Evolutionary conservation across 441 rosid genomes (phyloP), one percentile per base, ranked within the genome.

Genomic region (Populus trichocarpa): DNA sequence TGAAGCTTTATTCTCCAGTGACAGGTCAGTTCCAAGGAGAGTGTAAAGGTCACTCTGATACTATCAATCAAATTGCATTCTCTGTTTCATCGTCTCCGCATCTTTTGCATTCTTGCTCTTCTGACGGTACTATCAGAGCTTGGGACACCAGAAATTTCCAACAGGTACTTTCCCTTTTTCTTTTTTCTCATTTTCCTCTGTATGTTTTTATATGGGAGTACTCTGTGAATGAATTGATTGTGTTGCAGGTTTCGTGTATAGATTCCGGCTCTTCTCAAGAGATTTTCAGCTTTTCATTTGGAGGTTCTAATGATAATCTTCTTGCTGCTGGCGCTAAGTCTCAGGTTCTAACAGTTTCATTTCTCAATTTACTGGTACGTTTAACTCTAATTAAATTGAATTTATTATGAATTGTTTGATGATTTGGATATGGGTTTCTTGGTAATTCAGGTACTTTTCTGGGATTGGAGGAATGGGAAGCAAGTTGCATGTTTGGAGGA

Each of bases 401-500:
- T 22, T 36, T 32, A 11, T 10, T 36, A 26, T 20, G n/a, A 26
- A 53, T 38, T 25, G 11, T 74, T 16, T 38, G 14, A 40, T 13
- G 22, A 42, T 75, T n/a, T 70, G 20, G 6, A 28, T 78, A 36
- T 14, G 40, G n/a, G 22, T 30, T 73, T 69, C 6, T 67, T 73
- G 33, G n/a, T 50, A 70, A 72, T 42, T 77, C 85, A 94, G 99
- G 88, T 94, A 79, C 86, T 87, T 77, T 85, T 96, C 69, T 94
- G 97, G 97, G 99, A 96, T 83, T 96, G 98, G 97, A 94, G 99
- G 85, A 91, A 89, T 84, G 84, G 88, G 84, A 94, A 85, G 86
- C 99, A 90, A 86, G 90, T 96, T 83, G 98, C 98, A 11, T 93
- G 96, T 83, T 87, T 96, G 83, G 95, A 90, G 86, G 97, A 96